A percentile compares a stretch with the other conserved stretches of the same genome.
Evolutionary conservation across 495 filamentous ascomycete genomes (phyloP).

Genomic region (Tuber borchii): DNA sequence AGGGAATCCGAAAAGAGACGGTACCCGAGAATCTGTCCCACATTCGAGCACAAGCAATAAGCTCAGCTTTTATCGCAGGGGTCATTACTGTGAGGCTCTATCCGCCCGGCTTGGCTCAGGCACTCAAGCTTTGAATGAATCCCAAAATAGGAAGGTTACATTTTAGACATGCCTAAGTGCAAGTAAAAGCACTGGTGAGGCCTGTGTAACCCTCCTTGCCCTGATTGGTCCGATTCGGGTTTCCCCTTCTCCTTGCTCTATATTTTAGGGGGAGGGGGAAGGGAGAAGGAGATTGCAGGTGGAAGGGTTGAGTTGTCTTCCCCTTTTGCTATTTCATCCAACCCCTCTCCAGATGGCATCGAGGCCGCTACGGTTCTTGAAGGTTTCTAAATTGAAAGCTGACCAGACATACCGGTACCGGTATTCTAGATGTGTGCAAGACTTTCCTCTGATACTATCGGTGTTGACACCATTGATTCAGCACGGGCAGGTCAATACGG

Average conservation of each 20-base stretch:
- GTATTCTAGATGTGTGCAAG: not conserved
- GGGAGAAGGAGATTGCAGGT: not conserved
- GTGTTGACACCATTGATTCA: not conserved
- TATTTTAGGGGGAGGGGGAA: not conserved
- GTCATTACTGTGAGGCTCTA: too few relatives aligned
- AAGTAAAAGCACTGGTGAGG: not conserved
- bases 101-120: too few relatives aligned
- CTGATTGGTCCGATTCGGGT: not conserved
- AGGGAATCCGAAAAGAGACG: not conserved
- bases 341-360: not conserved
- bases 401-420: not conserved
- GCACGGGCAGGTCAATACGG: not conserved
- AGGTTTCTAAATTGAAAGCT: not conserved
- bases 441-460: not conserved
- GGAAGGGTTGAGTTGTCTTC: not conserved
- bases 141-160: too few relatives aligned
- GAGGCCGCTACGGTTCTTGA: not conserved
- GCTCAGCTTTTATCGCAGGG: too few relatives aligned
- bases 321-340: not conserved
- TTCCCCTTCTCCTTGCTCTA: not conserved
- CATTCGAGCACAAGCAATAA: not conserved
- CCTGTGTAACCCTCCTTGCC: not conserved
- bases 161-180: too few relatives aligned
- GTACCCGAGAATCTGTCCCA: not conserved
- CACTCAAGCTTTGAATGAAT: too few relatives aligned